These are phyloP conservation scores for Chaetomiaceae sp. DNA, from an alignment of 2,329 filamentous ascomycete genomes.

Conservation along the genomic window DNA sequence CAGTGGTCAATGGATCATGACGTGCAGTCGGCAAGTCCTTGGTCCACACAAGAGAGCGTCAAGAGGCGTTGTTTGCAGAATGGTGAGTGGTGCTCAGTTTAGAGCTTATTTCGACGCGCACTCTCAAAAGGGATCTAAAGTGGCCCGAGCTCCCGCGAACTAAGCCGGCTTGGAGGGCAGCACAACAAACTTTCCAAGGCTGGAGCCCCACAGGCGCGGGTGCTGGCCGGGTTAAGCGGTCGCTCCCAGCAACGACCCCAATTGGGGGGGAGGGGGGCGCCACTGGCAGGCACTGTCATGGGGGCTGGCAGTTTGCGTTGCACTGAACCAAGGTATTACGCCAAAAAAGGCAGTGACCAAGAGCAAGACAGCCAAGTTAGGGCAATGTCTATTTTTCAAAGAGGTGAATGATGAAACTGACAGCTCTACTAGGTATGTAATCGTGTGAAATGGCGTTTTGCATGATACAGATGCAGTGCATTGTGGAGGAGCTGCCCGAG, in stretches of 20 bases:
- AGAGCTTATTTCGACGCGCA: conserved; percentile 8
- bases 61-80: conserved; percentile 3
- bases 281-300: conserved; percentile 11
- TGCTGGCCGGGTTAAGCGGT: conserved; percentile 20
- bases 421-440: too few relatives aligned
- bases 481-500: too few relatives aligned
- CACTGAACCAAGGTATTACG: background rate
- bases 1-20: conserved; percentile 11
- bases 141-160: conserved; percentile 24
- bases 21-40: conserved; percentile 1
- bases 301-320: conserved; percentile 9
- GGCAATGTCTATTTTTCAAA: too few relatives aligned
- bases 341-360: too few relatives aligned
- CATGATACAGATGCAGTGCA: too few relatives aligned
- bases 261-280: background rate
- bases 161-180: conserved; percentile 25
- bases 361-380: too few relatives aligned
- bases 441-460: too few relatives aligned
- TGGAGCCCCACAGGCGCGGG: conserved; percentile 26
- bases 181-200: conserved; percentile 26
- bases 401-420: too few relatives aligned
- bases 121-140: conserved; percentile 14
- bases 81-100: background rate
- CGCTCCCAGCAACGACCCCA: conserved; percentile 27
- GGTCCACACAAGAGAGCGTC: background rate